These are phyloP conservation scores for Backusella australiensis DNA, from an alignment of 192 early-diverging fungal species.

Conservation along the genomic window DNA sequence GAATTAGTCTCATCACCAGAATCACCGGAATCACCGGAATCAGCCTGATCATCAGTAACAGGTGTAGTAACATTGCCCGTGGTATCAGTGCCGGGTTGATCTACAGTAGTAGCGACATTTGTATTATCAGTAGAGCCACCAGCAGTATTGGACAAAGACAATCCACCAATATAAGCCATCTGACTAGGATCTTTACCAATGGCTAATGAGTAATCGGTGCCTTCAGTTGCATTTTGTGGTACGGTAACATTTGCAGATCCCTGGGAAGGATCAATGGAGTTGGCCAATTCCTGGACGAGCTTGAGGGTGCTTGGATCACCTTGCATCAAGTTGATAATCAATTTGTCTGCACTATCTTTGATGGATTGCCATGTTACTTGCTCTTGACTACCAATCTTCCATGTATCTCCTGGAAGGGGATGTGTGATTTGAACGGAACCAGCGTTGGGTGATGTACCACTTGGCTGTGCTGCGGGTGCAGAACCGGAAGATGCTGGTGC, in stretches of 20 bases:
- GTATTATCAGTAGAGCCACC: not conserved
- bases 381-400: constrained; percentile 15
- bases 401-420: constrained; percentile 18
- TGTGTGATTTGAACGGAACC: constrained; percentile 15
- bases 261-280: not conserved
- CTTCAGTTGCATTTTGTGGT: constrained; percentile 15
- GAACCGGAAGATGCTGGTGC: not conserved
- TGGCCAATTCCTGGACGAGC: constrained; percentile 3
- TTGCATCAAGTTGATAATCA: constrained; percentile 23
- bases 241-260: constrained; percentile 6
- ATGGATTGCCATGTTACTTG: constrained; percentile 15
- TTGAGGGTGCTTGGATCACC: constrained; percentile 14
- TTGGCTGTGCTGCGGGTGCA: not conserved
- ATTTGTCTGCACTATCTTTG: not conserved
- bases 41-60: not conserved
- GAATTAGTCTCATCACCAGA: no score
- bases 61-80: not conserved
- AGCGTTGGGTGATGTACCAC: not conserved
- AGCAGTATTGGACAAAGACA: not conserved
- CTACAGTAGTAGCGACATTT: not conserved
- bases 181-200: constrained; percentile 10
- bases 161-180: constrained; percentile 26
- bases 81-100: not conserved
- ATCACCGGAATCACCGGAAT: not conserved
- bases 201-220: constrained; percentile 20